Percentiles rank a stretch among this genome's conserved stretches.
Evolutionary conservation across 1,284 basidiomycete genomes (phyloP).

Genomic region (Apiotrichum gracile): DNA sequence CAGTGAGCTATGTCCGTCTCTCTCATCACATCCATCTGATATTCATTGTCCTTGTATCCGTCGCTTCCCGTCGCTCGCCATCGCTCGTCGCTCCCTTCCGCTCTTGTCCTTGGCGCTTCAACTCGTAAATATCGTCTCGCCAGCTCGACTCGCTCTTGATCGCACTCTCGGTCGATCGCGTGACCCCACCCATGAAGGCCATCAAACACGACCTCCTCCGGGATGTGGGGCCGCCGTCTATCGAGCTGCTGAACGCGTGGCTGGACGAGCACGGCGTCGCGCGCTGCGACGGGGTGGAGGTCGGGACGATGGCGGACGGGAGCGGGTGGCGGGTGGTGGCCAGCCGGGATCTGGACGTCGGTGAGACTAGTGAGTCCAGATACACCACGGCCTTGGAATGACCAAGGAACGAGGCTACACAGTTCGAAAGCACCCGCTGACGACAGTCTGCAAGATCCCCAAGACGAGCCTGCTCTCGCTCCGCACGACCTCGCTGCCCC

Average conservation of each 20-base stretch:
- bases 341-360: constrained; percentile 10
- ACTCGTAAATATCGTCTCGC: not conserved
- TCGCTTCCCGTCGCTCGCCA: too few relatives aligned
- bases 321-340: constrained; percentile 21
- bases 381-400: not conserved
- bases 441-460: constrained; percentile 43
- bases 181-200: not conserved
- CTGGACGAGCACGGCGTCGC: constrained; percentile 14
- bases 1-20: too few relatives aligned
- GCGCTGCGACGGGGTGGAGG: constrained; percentile 7
- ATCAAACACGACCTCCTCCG: constrained; percentile 6
- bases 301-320: constrained; percentile 21
- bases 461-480: constrained; percentile 41
- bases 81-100: too few relatives aligned
- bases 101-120: too few relatives aligned
- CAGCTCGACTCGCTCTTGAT: too few relatives aligned
- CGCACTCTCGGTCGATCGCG: not conserved
- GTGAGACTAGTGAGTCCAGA: constrained; percentile 15
- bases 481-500: constrained; percentile 25
- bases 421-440: not conserved
- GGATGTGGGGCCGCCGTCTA: constrained; percentile 17
- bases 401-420: not conserved
- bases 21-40: too few relatives aligned
- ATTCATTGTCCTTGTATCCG: too few relatives aligned
- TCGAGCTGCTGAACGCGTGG: constrained; percentile 16